These are phyloP conservation scores for Allium fistulosum DNA, from an alignment of 106 monocot genomes.

Conservation along the genomic window DNA sequence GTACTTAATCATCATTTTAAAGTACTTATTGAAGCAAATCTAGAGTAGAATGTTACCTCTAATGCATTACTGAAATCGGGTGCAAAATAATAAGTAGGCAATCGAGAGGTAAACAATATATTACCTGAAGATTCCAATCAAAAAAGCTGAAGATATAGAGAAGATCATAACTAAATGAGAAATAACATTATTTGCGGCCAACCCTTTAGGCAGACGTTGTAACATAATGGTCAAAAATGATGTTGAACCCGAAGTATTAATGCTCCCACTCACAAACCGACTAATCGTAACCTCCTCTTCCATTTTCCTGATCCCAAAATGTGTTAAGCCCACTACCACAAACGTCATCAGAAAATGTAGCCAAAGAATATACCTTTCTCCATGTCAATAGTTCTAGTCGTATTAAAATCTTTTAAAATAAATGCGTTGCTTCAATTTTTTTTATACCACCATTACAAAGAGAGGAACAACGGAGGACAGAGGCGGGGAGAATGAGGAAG, in stretches of 20 bases:
- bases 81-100: too few species aligned
- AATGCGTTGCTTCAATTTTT: slow-evolving; percentile 21
- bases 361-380: slow-evolving; percentile 57
- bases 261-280: slow-evolving; percentile 51
- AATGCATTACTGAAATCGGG: too few species aligned
- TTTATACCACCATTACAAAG: slow-evolving; percentile 59
- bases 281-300: slow-evolving; percentile 70
- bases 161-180: too few species aligned
- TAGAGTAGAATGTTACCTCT: too few species aligned
- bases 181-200: slow-evolving; percentile 42
- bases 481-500: slow-evolving; percentile 53
- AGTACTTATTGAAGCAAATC: too few species aligned
- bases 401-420: slow-evolving; percentile 55
- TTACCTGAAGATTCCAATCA: too few species aligned
- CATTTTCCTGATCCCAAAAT: slow-evolving; percentile 65
- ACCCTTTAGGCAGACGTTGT: slow-evolving; percentile 67
- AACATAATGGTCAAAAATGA: slow-evolving; percentile 84
- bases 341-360: slow-evolving; percentile 58
- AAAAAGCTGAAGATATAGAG: too few species aligned
- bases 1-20: too few species aligned
- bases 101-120: too few species aligned
- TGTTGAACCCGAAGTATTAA: slow-evolving; percentile 36
- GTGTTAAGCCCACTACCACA: slow-evolving; percentile 51
- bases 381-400: slow-evolving; percentile 71
- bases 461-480: slow-evolving; percentile 28